Evolutionary conservation across 192 early-diverging fungal species (phyloP).

Genomic region (Coemansia sp.): DNA sequence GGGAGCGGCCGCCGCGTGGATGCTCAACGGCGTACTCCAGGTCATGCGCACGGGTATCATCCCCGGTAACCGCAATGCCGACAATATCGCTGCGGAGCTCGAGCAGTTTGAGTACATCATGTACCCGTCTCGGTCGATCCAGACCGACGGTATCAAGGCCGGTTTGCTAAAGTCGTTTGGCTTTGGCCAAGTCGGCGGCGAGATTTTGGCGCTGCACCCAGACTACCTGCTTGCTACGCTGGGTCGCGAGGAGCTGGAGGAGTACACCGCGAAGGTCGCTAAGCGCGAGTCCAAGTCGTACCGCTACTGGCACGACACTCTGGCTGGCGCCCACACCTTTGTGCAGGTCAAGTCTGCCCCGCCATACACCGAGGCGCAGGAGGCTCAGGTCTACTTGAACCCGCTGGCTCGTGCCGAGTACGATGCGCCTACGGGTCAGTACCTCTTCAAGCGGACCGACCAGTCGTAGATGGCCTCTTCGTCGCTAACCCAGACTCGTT

Average conservation of each 20-base stretch:
- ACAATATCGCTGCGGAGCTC: slow-evolving; percentile 55
- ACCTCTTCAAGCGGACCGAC: slow-evolving; percentile 41
- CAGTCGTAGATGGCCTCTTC: slow-evolving; percentile 8
- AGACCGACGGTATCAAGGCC: slow-evolving; percentile 61
- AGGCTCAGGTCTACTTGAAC: slow-evolving; percentile 21
- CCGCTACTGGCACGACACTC: slow-evolving; percentile 41
- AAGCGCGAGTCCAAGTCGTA: slow-evolving; percentile 14
- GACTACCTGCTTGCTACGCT: slow-evolving; percentile 61
- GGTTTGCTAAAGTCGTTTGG: slow-evolving; percentile 71
- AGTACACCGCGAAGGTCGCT: slow-evolving; percentile 6
- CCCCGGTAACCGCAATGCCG: slow-evolving; percentile 88
- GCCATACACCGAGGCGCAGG: slow-evolving; percentile 25
- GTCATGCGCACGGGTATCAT: slow-evolving; percentile 78
- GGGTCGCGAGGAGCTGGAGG: slow-evolving; percentile 2
- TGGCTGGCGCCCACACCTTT: slow-evolving; percentile 24
- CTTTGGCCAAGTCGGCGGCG: slow-evolving; percentile 75
- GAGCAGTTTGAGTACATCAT: slow-evolving; percentile 75
- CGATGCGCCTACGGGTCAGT: slow-evolving; percentile 58
- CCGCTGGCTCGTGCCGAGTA: slow-evolving; percentile 28
- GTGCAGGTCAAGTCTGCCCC: slow-evolving; percentile 29
- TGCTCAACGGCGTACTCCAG: slow-evolving; percentile 92
- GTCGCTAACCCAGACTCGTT: background rate
- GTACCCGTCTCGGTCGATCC: slow-evolving; percentile 69
- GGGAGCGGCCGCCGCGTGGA: slow-evolving; percentile 95
- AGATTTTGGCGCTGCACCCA: slow-evolving; percentile 66